These are phyloP conservation scores for Ballota nigra DNA, from an alignment of 257 asterid genomes.

Conservation along the genomic window DNA sequence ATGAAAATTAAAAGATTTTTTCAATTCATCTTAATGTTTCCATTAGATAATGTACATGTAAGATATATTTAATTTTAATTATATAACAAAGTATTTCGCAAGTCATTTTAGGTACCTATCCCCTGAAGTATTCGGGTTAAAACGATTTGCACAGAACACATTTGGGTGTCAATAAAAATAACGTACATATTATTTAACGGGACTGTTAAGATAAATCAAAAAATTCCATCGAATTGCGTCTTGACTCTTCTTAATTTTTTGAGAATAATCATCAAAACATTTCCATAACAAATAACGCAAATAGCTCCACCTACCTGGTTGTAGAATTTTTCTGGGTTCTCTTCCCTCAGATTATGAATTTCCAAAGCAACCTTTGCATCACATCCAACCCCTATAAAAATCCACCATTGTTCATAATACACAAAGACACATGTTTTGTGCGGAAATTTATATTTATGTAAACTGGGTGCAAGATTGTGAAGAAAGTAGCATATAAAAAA, in stretches of 20 bases:
- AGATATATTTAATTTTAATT: no score
- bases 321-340: slow-evolving; percentile 97
- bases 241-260: neutral
- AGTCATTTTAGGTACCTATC: no score
- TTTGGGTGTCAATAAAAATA: no score
- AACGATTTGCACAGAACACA: no score
- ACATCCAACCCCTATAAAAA: slow-evolving; percentile 88
- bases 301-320: slow-evolving; percentile 63
- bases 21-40: no score
- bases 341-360: slow-evolving; percentile 95
- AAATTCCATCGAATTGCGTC: no score
- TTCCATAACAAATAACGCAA: neutral
- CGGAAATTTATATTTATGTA: neutral
- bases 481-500: slow-evolving; percentile 11
- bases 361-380: slow-evolving; percentile 99
- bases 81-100: no score
- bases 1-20: no score
- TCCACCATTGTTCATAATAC: slow-evolving; percentile 14
- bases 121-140: no score
- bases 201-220: no score
- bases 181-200: no score
- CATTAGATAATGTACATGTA: no score
- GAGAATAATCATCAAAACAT: neutral
- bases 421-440: neutral
- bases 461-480: slow-evolving; percentile 16